Conservation (phyloP, 352 stramenopile species). For the Phytophthora nicotianae region DNA sequence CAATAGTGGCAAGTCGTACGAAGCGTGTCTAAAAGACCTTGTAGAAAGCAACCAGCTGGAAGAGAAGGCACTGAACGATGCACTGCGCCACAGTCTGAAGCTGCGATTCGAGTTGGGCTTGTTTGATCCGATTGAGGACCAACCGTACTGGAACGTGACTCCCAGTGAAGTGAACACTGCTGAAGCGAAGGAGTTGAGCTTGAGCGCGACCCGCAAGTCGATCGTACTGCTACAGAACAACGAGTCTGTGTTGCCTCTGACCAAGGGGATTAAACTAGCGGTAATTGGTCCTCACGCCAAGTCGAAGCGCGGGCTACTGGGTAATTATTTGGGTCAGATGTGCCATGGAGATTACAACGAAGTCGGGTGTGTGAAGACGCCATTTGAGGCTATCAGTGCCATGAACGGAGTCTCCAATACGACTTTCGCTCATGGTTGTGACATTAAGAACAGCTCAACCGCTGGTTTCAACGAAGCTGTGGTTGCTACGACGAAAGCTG, state of each 20-base stretch:
- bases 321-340: slow-evolving; percentile 81
- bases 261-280: slow-evolving; percentile 45
- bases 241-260: slow-evolving; percentile 61
- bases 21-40: slow-evolving; percentile 65
- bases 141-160: slow-evolving; percentile 73
- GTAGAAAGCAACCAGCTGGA: slow-evolving; percentile 48
- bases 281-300: slow-evolving; percentile 82
- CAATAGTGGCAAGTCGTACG: slow-evolving; percentile 83
- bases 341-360: slow-evolving; percentile 59
- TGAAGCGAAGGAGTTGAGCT: slow-evolving; percentile 54
- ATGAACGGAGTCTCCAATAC: slow-evolving; percentile 43
- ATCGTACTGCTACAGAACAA: slow-evolving; percentile 94
- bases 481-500: slow-evolving; percentile 32
- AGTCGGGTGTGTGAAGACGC: slow-evolving; percentile 61
- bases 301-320: slow-evolving; percentile 55
- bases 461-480: slow-evolving; percentile 49
- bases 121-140: slow-evolving; percentile 85
- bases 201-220: slow-evolving; percentile 74
- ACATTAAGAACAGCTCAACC: slow-evolving; percentile 59
- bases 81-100: slow-evolving; percentile 65
- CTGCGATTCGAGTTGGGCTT: slow-evolving; percentile 91
- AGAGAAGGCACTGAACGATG: slow-evolving; percentile 57
- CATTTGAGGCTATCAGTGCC: slow-evolving; percentile 57
- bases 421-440: slow-evolving; percentile 41
- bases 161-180: slow-evolving; percentile 71